These are phyloP conservation scores for Aspergillus oerlinghausenensis DNA, from an alignment of 2,329 filamentous ascomycete species.

Conservation along the genomic window DNA sequence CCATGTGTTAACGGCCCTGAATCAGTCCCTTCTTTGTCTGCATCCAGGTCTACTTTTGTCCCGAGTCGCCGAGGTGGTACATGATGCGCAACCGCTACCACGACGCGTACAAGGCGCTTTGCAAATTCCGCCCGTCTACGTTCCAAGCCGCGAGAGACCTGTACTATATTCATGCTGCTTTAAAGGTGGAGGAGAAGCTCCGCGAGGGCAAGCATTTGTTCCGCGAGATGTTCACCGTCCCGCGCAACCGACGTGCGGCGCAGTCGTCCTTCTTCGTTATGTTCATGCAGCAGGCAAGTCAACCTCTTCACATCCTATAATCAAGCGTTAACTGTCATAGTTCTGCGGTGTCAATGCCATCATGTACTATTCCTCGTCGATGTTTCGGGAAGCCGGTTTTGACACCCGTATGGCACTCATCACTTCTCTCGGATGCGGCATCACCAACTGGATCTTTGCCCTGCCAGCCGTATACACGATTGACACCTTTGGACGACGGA, in stretches of 20 bases:
- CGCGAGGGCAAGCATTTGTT: conserved; percentile 50
- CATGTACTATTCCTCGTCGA: conserved; percentile 58
- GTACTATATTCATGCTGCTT: conserved; percentile 55
- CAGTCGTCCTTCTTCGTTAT: conserved; percentile 58
- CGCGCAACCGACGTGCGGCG: conserved; percentile 59
- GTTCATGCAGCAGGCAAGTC: conserved; percentile 57
- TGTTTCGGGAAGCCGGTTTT: conserved; percentile 56
- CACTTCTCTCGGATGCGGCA: conserved; percentile 60
- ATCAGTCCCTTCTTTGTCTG: conserved; percentile 47
- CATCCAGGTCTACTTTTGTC: conserved; percentile 61
- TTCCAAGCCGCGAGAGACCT: conserved; percentile 54
- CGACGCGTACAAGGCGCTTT: conserved; percentile 49
- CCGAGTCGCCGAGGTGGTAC: conserved; percentile 50
- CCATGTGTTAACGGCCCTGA: neutral
- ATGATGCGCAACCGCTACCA: conserved; percentile 45
- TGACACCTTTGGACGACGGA: conserved; percentile 61
- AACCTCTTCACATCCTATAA: neutral
- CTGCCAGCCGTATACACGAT: conserved; percentile 62
- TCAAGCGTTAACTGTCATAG: conserved; percentile 9
- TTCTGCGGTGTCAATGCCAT: conserved; percentile 54
- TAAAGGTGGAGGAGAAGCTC: conserved; percentile 56
- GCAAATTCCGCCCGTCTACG: conserved; percentile 44
- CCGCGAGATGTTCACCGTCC: conserved; percentile 57
- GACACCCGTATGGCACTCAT: conserved; percentile 49
- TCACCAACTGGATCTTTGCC: conserved; percentile 63